phyloP scores from a whole-genome alignment of 164 flowering plant genomes.

The Amborella trichopoda region DNA sequence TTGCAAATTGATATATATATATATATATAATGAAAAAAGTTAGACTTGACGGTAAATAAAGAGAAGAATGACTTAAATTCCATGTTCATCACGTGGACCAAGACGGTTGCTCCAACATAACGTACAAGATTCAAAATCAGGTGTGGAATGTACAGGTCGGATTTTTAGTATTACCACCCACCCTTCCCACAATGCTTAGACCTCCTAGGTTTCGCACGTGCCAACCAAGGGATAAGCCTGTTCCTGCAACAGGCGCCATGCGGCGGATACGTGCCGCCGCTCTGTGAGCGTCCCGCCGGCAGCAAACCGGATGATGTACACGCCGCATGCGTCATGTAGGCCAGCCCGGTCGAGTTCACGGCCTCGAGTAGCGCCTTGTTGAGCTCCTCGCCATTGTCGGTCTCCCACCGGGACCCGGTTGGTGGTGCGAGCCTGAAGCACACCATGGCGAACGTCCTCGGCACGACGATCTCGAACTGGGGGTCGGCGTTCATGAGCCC shows the following conservation, averaged over 20 bases:
- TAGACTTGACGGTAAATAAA: too few species aligned
- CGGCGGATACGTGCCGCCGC: slow-evolving; percentile 30
- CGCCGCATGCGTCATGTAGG: slow-evolving; percentile 15
- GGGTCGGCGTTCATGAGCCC: neutral
- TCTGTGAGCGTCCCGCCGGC: slow-evolving; percentile 48
- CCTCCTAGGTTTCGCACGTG: too few species aligned
- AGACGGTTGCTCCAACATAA: too few species aligned
- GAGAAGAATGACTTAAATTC: too few species aligned
- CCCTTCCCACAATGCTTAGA: too few species aligned
- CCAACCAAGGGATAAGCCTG: slow-evolving; percentile 22
- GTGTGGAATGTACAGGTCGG: too few species aligned
- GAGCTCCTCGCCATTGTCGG: neutral
- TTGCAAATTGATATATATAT: too few species aligned
- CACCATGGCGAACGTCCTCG: slow-evolving; percentile 15
- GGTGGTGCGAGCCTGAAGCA: slow-evolving; percentile 11
- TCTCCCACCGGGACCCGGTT: neutral
- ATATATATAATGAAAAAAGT: too few species aligned
- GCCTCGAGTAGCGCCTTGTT: slow-evolving; percentile 10
- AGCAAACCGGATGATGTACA: slow-evolving; percentile 38
- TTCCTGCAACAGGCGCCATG: slow-evolving; percentile 44
- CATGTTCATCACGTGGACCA: too few species aligned
- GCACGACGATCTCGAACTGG: slow-evolving; percentile 16
- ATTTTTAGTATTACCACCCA: too few species aligned
- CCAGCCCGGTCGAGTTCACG: slow-evolving; percentile 16
- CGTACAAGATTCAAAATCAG: too few species aligned